phyloP scores from a whole-genome alignment of 164 flowering plant genomes.

The Brasenia schreberi region DNA sequence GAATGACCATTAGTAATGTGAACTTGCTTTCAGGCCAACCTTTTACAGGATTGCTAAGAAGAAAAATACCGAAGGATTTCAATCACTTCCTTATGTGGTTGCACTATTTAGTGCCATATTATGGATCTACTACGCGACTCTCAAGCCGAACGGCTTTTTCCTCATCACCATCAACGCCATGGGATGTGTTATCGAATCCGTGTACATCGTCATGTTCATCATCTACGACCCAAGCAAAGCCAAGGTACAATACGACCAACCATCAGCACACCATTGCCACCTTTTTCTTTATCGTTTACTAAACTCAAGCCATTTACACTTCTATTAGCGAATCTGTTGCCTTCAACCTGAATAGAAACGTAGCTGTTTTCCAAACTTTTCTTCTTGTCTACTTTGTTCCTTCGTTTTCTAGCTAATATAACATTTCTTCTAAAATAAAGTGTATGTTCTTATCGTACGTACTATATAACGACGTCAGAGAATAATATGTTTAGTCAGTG shows the following conservation, averaged over 20 bases:
- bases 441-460: too few relatives aligned
- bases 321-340: too few relatives aligned
- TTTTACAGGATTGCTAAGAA: conserved; percentile 47
- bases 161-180: conserved; percentile 38
- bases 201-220: conserved; percentile 25
- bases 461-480: not conserved
- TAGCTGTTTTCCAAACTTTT: too few relatives aligned
- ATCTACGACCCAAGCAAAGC: conserved; percentile 24
- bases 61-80: conserved; percentile 72
- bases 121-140: conserved; percentile 33
- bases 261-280: not conserved
- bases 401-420: too few relatives aligned
- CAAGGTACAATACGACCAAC: conserved; percentile 16
- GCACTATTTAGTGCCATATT: conserved; percentile 66
- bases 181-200: conserved; percentile 25
- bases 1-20: too few relatives aligned
- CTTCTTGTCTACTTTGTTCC: too few relatives aligned
- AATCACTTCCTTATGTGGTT: conserved; percentile 59
- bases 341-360: too few relatives aligned
- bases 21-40: conserved; percentile 39
- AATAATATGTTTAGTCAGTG: not conserved
- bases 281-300: not conserved
- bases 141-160: conserved; percentile 21
- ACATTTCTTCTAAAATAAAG: too few relatives aligned
- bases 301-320: not conserved